Percentiles rank a stretch among this genome's conserved stretches.
phyloP scores from a whole-genome alignment of 75 land plant species.

The Gnetum montanum region DNA sequence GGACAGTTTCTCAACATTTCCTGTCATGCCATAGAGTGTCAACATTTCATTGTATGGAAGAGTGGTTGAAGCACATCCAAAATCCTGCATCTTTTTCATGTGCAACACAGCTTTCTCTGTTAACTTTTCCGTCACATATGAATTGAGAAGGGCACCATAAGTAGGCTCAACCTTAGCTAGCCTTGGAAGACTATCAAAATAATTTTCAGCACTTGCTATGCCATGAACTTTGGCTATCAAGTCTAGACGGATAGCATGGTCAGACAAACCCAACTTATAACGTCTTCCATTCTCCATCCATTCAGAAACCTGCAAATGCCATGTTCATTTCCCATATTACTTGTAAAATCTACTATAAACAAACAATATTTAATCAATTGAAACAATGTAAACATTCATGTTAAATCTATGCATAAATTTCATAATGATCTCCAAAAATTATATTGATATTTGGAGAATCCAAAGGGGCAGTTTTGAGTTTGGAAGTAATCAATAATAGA shows the following conservation, averaged over 20 bases:
- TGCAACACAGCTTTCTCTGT: slow-evolving; percentile 31
- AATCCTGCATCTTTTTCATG: slow-evolving; percentile 45
- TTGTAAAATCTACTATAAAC: no score
- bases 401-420: no score
- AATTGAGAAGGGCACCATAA: slow-evolving; percentile 63
- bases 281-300: slow-evolving; percentile 38
- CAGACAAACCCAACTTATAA: slow-evolving; percentile 14
- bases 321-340: no score
- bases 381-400: no score
- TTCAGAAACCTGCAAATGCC: slow-evolving; percentile 42
- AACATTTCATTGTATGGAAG: slow-evolving; percentile 41
- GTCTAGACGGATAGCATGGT: slow-evolving; percentile 52
- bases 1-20: slow-evolving; percentile 36
- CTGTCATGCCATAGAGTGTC: slow-evolving; percentile 40
- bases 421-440: no score
- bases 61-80: slow-evolving; percentile 37
- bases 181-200: slow-evolving; percentile 30
- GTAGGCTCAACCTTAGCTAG: slow-evolving; percentile 35
- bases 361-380: no score
- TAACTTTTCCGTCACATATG: slow-evolving; percentile 34
- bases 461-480: no score
- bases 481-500: no score
- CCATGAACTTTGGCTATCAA: slow-evolving; percentile 51
- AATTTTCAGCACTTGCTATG: slow-evolving; percentile 31
- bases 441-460: no score